Evolutionary conservation across 169 alveolate genomes (phyloP), one percentile per base, ranked within the genome.

Genomic region (Cryptosporidium tyzzeri): DNA sequence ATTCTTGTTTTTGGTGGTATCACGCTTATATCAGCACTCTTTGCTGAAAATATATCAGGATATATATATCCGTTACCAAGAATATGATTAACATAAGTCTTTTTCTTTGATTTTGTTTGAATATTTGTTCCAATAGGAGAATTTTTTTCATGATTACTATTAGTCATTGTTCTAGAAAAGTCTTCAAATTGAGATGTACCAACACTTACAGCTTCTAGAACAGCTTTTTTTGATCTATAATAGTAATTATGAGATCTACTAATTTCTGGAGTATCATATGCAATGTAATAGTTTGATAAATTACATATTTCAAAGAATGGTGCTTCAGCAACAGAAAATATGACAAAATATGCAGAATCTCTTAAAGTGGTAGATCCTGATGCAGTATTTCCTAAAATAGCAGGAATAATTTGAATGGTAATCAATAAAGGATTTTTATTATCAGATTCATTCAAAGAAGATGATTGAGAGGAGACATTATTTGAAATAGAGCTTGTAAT

Each of bases 21-120:
- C 23, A 80, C 74, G 21, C 89, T 67, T 26, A 80, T 80, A 35
- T 80, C 89, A 8, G 89, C 89, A 62, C 89, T 80, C 26, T 80
- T 80, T 80, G 89, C 89, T n/a, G 89, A 59, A 33, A 59, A 59
- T 80, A 80, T 62, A 62, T 80, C 75, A 12, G 89, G 89, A 48
- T 80, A 80, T 16, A 44, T 31, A 62, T 80, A 80, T 7, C 67
- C 73, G 23, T 48, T 80, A 16, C 69, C 75, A 48, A 51, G 45
- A 5, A 55, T 2, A 58, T 73, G 86, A 59, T 58, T 73, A 37
- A 73, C 51, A 35, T 73, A 73, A 12, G 70, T 73, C 35, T 51
- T 29, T 41, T 73, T 73, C 51, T 59, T 53, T 18, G 71, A 59
- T n/a, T 58, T 73, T 2, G 21, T 26, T 29, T 35, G 44, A 21